Evolutionary conservation across 139 green algal genomes (phyloP).

Genomic region (Desmodesmus armatus): DNA sequence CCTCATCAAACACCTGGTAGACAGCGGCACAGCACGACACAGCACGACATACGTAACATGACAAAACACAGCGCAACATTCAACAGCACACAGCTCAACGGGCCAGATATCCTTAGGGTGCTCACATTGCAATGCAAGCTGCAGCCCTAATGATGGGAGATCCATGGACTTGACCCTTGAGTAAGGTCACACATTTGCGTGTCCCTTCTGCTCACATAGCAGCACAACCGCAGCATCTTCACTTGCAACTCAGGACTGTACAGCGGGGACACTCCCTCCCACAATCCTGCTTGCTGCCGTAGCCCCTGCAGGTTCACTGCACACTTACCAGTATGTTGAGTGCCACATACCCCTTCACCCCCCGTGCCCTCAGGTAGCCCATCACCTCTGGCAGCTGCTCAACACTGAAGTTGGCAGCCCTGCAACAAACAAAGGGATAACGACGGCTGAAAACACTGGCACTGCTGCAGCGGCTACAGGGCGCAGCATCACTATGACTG

Average conservation of each 20-base stretch:
- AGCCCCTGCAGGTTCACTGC: not conserved
- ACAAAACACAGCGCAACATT: not conserved
- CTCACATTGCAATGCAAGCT: too few species aligned
- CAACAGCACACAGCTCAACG: not conserved
- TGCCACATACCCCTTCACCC: conserved; percentile 78
- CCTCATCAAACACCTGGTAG: conserved; percentile 77
- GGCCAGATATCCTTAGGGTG: not conserved
- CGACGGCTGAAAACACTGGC: too few species aligned
- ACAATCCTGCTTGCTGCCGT: not conserved
- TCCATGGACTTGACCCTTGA: too few species aligned
- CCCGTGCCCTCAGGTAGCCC: conserved; percentile 75
- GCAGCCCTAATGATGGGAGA: too few species aligned
- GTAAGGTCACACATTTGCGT: too few species aligned
- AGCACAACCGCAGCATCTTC: too few species aligned
- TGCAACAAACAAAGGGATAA: conserved; percentile 42
- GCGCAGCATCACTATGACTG: too few species aligned
- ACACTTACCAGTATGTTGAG: conserved; percentile 77
- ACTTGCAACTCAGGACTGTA: too few species aligned
- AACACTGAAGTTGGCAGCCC: conserved; percentile 81
- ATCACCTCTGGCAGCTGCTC: conserved; percentile 83
- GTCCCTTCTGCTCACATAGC: too few species aligned
- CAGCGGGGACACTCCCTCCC: not conserved
- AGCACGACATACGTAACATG: not conserved
- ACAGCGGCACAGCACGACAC: not conserved
- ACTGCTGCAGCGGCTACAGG: too few species aligned